These are phyloP conservation scores for Nakazawaea holstii DNA, from an alignment of 805 yeast genomes.

Conservation along the genomic window DNA sequence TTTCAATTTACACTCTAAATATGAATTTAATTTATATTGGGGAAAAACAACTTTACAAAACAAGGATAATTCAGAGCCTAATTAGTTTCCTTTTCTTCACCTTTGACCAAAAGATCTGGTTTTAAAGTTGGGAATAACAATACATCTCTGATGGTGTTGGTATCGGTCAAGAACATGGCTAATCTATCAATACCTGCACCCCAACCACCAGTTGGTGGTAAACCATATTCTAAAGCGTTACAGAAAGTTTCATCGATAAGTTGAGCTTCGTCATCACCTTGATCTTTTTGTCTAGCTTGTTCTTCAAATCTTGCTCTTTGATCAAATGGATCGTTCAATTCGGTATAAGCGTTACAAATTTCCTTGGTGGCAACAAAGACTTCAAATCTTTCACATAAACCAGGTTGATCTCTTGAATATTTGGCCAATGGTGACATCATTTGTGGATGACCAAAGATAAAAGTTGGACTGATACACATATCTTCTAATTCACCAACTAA, in stretches of 20 bases:
- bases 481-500: constrained; percentile 97
- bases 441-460: constrained; percentile 98
- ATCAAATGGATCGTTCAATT: constrained; percentile 97
- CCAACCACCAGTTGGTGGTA: constrained; percentile 99
- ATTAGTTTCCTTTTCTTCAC: constrained; percentile 25
- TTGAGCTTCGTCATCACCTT: constrained; percentile 99
- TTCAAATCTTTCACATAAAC: constrained; percentile 97
- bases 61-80: neutral
- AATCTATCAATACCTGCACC: constrained; percentile 98
- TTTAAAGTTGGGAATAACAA: constrained; percentile 97
- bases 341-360: constrained; percentile 97
- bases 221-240: constrained; percentile 95
- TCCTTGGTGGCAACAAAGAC: constrained; percentile 98
- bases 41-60: too few species aligned
- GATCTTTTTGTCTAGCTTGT: constrained; percentile 97
- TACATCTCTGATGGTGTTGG: constrained; percentile 96
- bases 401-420: constrained; percentile 87
- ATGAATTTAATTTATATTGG: too few species aligned
- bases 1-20: too few species aligned
- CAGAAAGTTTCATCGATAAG: constrained; percentile 94
- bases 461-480: constrained; percentile 91
- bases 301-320: constrained; percentile 97
- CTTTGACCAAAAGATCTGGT: constrained; percentile 61
- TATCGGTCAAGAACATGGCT: constrained; percentile 96
- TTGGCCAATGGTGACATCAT: constrained; percentile 99